phyloP scores from a whole-genome alignment of 192 early-diverging fungal species.

The Coemansia sp. region DNA sequence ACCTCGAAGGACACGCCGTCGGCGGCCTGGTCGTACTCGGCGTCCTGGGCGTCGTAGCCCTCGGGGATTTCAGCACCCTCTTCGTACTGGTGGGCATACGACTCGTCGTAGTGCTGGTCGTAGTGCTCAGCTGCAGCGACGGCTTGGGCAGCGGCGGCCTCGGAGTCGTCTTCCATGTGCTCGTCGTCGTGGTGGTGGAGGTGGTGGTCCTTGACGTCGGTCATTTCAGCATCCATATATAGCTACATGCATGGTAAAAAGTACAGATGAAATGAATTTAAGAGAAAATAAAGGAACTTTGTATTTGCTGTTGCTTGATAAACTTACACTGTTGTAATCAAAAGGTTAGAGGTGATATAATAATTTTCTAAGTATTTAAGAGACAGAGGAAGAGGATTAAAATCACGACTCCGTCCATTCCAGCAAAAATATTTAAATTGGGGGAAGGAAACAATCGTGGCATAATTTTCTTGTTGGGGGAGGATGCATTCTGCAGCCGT shows the following conservation, averaged over 20 bases:
- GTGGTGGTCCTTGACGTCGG: conserved; percentile 25
- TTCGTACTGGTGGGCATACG: conserved; percentile 39
- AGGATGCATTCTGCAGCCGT: background rate
- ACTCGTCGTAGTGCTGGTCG: conserved; percentile 34
- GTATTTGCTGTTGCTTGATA: background rate
- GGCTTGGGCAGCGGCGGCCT: background rate
- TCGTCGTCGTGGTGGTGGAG: conserved; percentile 19
- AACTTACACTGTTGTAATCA: conserved; percentile 14
- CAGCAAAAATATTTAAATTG: background rate
- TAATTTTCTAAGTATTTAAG: conserved; percentile 38
- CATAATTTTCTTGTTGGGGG: background rate
- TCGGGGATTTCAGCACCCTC: conserved; percentile 23
- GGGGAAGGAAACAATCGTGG: background rate
- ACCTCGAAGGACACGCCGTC: conserved; percentile 18
- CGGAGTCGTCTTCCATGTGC: conserved; percentile 19
- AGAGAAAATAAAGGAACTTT: background rate
- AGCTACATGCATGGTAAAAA: background rate
- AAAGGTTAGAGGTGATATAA: background rate
- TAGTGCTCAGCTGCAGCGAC: conserved; percentile 19
- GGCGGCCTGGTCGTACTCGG: conserved; percentile 38
- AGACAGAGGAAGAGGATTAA: conserved; percentile 27
- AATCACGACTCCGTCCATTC: conserved; percentile 16
- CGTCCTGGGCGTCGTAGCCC: conserved; percentile 41
- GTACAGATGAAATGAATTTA: background rate
- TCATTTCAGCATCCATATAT: conserved; percentile 44